phyloP scores from a whole-genome alignment of 225 moss, liverwort and hornwort species.

The Polytrichum formosum region DNA sequence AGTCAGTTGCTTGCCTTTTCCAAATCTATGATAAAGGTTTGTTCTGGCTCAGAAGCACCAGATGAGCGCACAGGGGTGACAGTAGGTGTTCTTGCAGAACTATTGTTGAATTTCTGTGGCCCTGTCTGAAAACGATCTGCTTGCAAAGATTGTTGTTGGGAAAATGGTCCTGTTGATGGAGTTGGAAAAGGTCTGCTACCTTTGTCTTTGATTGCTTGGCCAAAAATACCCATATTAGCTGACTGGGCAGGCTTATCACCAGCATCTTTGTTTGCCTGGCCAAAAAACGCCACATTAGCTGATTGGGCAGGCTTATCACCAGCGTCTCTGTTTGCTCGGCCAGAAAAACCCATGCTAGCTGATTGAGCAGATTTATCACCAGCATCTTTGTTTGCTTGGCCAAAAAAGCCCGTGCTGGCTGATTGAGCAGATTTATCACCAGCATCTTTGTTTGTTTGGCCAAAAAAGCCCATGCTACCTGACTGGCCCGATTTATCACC shows the following conservation, averaged over 20 bases:
- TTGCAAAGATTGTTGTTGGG: conserved; percentile 21
- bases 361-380: neutral
- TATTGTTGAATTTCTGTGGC: conserved; percentile 30
- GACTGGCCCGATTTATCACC: conserved; percentile 28
- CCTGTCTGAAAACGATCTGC: conserved; percentile 44
- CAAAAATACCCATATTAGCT: conserved; percentile 9
- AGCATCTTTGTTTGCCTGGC: conserved; percentile 38
- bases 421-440: conserved; percentile 30
- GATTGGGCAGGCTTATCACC: conserved; percentile 30
- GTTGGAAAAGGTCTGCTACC: conserved; percentile 15
- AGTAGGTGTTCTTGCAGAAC: conserved; percentile 36
- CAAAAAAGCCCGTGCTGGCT: conserved; percentile 9
- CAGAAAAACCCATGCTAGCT: conserved; percentile 9
- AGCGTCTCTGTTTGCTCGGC: conserved; percentile 11
- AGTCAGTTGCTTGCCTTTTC: conserved; percentile 53
- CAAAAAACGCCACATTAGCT: conserved; percentile 8
- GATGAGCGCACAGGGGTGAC: conserved; percentile 38
- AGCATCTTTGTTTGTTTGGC: neutral
- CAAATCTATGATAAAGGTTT: conserved; percentile 73
- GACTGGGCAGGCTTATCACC: conserved; percentile 30
- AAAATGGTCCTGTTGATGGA: conserved; percentile 17
- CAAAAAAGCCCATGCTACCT: conserved; percentile 8
- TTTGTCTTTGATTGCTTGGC: conserved; percentile 42
- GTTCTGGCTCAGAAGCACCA: conserved; percentile 79
- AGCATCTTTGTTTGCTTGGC: conserved; percentile 39